Base-by-base conservation (phyloP, 768 basidiomycete species). In the Mycena olivaceomarginata region DNA sequence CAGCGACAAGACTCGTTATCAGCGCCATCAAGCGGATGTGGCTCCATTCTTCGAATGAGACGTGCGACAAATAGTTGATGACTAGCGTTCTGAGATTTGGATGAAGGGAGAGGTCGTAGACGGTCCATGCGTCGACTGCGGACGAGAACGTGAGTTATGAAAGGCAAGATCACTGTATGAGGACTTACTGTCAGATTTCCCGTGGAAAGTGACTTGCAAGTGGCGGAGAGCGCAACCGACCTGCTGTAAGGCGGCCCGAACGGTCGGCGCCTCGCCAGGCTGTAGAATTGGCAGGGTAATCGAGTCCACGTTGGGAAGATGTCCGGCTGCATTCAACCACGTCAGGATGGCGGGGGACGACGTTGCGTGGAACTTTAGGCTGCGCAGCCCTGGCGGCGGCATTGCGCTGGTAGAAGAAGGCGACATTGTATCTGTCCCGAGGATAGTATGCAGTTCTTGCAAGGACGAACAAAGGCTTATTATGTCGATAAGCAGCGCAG, bases 81-180 rank as follows among this genome's bases (percentile, higher is more conserved):
- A 56, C n/a, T 8, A 56, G 53, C 9, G 53, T 56, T 22, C 20
- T n/a, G 53, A 56, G 53, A 15, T 56, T 56, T 10, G 53, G 53
- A 56, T 56, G 53, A n/a, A 56, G 53, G 53, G 53, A 56, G 53
- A 56, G n/a, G 7, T 56, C n/a, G 53, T 22, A 56, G n/a, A 56
- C n/a, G 20, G n/a, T 22, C 53, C 7, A 56, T 5, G 22, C 8
- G 22, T 56, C 53, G 53, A 22, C 53, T 56, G 53, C n/a, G 43
- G 2, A 15, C 43, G 15, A 15, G 43, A 45, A 59, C 2, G 31
- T 59, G 57, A 5, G n/a, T 31, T n/a, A 13, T 15, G 25, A 31
- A 10, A 37, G 7, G 2, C 10, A 10, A 59, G 25, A 59, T 25
- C 9, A 12, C 9, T 25, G 13, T 59, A 8, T 10, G 57, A 22